phyloP scores from a whole-genome alignment of 192 early-diverging fungal species.

The Podila minutissima region DNA sequence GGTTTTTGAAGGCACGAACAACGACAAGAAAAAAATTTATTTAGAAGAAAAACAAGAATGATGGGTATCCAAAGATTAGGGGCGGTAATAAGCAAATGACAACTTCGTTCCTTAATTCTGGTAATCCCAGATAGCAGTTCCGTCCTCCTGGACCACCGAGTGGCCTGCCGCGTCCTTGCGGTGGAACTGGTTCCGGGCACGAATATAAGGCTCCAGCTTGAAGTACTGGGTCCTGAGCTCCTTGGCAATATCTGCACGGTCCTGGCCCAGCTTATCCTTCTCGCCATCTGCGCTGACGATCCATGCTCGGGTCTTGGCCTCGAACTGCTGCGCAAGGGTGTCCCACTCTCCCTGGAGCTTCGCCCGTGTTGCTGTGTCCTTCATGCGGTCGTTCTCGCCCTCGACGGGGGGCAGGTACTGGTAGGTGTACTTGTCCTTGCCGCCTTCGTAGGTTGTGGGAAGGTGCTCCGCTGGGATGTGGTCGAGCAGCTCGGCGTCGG shows the following conservation, averaged over 20 bases:
- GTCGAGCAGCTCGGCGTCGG: constrained; percentile 62
- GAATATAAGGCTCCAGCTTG: constrained; percentile 35
- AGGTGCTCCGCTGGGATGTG: constrained; percentile 70
- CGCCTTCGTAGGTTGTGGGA: constrained; percentile 62
- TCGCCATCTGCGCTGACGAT: neutral
- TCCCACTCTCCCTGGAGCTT: constrained; percentile 27
- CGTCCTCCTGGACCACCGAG: constrained; percentile 27
- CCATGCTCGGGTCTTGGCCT: constrained; percentile 21
- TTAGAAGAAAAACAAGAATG: no score
- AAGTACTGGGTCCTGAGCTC: constrained; percentile 18
- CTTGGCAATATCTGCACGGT: constrained; percentile 24
- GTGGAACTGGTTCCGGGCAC: constrained; percentile 45
- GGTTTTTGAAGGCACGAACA: no score
- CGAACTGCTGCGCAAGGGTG: constrained; percentile 38
- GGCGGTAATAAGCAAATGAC: no score
- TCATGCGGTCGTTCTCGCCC: constrained; percentile 53
- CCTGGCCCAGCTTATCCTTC: neutral
- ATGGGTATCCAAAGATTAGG: no score
- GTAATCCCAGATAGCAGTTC: constrained; percentile 29
- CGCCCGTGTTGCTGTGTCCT: constrained; percentile 40
- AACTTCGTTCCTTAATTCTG: constrained; percentile 14
- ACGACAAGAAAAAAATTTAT: no score
- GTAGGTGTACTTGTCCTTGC: constrained; percentile 59
- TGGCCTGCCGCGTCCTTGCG: constrained; percentile 22
- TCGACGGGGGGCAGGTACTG: constrained; percentile 40